Base-by-base conservation (phyloP, 495 filamentous ascomycete genomes). In the Aspergillus bridgeri region DNA sequence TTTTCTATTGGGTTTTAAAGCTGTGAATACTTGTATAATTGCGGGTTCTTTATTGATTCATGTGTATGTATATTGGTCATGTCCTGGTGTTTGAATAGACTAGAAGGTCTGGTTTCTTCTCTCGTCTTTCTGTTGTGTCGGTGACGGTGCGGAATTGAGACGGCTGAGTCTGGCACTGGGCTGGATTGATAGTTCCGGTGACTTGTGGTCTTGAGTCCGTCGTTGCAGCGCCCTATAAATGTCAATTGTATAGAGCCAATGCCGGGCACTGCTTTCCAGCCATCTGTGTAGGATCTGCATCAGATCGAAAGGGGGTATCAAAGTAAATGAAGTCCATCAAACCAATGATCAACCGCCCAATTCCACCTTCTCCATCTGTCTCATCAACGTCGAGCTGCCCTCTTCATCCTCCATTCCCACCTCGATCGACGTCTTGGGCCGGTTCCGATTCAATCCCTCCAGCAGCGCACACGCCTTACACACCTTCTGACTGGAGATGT, bases 401-500 rank as follows among this genome's bases (percentile, higher is more conserved):
- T 84, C 81, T 62, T 83, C 79, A 38, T 83, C 83, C 51, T 84
- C 79, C 22, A 75, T 64, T 27, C 77, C 77, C 45, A 88, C 69
- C 60, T 83, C 79, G 52, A 95, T 88, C 56, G 84, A 77, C 55
- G 86, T 90, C 75, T 87, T 88, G 20, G 94, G 87, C 33, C 92
- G 75, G 64, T 89, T 96, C 76, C 92, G 95, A 66, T 97, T 98
- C 58, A 98, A 71, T 0, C 89, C 90, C 60, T 98, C 92, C 13
- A 98, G 82, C 18, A 98, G 78, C 56, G 83, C 86, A 73, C 94
- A 98, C 1, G 94, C 94, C 72, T 98, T 95, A 74, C 94, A 98
- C 44, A 96, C 83, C n/a, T 81, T 80, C 70, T 98, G 94, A 66
- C 91, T 96, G 0, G 93, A 96, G 68, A 98, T 87, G 66, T 98